Base-by-base conservation (phyloP, 257 asterid genomes). In the Apocynum venetum region DNA sequence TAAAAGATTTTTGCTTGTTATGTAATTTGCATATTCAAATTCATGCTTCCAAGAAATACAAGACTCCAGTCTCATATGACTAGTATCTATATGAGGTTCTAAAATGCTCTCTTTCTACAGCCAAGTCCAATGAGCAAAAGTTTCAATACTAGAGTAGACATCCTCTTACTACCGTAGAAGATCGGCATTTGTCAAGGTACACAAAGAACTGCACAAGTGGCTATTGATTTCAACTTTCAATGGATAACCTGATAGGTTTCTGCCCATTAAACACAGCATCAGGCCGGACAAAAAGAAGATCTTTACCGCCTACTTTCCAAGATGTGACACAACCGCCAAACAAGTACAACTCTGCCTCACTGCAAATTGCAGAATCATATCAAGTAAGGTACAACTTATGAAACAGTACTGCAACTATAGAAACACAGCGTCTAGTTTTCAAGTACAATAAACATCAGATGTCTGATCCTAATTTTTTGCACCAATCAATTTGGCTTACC, bases 311-410 rank as follows among this genome's bases (percentile, higher is more conserved):
- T 71, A 96, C 97, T 90, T 91, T 96, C 99, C 99, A 96, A 70
- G 99, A 96, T 60, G 99, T 90, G 80, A 96, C 82, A 80, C 99
- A 96, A 61, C 94, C 99, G 82, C 99, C 99, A 87, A 86, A 96
- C 41, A 93, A 83, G 87, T 96, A 96, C 57, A 96, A 74, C 86
- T 96, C 99, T 6, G 97, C 99, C 87, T 89, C 99, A 73, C 99
- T 96, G 91, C 83, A 84, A 78, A 66, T 59, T n/a, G 74, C 47
- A 63, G 57, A 49, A 9, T 4, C 52, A 19, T 48, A 49, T 31
- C 51, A 46, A 36, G 38, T 12, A 73, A 66, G 76, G 75, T 65
- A 71, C 38, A 51, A 20, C 56, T 61, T 72, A 64, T 1, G 8
- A 9, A 31, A 35, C 25, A 71, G 20, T 53, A 8, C 8, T 67